Base-by-base conservation (phyloP, 2,329 filamentous ascomycete genomes). In the Cordyceps tenuipes region DNA sequence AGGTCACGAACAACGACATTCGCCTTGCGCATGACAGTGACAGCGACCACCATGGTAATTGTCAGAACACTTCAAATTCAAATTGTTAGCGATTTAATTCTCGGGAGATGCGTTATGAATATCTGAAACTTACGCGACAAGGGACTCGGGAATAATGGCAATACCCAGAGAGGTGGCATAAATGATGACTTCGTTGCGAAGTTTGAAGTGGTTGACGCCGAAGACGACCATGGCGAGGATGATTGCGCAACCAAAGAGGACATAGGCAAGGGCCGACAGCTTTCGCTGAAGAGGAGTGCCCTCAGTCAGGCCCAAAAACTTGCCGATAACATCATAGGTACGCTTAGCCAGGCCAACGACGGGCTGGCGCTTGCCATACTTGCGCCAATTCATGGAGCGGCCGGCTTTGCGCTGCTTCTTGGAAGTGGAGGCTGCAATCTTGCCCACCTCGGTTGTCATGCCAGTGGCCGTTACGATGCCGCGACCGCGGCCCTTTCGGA, bases 271-370 rank as follows among this genome's bases (percentile, higher is more conserved):
- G 66, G 89, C 88, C 62, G 87, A 88, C 55, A 94, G 77, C 72
- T 90, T 91, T 64, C 86, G 83, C 73, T 92, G 89, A 53, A 94
- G 77, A 3, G 90, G 90, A 2, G 90, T 94, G 34, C 90, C 90
- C 62, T 86, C 79, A 4, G 79, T 81, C 29, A 84, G 68, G 53
- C 81, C 84, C 57, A 87, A 77, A 65, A 86, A 84, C 70, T 83
- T 82, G 64, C 81, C 80, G 49, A 80, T 64, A 19, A 77, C 72
- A 65, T 80, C 76, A 61, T 77, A 80, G 34, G 72, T 72, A 54
- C 79, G 79, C 68, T 75, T 79, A 3, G 71, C 63, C 31, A 78
- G 68, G 15, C 79, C 79, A 17, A 81, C 73, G 10, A 79, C 69
- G 2, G 78, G 76, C 66, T 79, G 77, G 19, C 72, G 72, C 70